Base-by-base conservation (phyloP, 768 basidiomycete species). In the Rhizopogon sp. region DNA sequence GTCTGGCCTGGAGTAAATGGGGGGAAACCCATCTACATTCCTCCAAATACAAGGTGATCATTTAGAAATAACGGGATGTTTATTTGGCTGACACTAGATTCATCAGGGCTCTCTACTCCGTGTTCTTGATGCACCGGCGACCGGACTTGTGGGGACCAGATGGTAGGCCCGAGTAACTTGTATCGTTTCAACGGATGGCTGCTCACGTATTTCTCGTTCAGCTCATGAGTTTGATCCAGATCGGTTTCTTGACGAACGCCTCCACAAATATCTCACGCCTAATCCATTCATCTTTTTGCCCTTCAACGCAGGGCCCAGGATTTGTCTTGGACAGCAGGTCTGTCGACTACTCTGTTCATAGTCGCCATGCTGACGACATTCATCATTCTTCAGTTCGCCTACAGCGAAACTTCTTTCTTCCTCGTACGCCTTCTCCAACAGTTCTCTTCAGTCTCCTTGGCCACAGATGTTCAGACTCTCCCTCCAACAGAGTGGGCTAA, bases 81-180 rank as follows among this genome's bases (percentile, higher is more conserved):
- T 3, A 1, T 42, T n/a, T 7, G 1, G 20, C 8, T 29, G 13
- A 25, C 7, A 39, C 22, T 39, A 44, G 13, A 22, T 33, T 0
- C 28, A 43, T 7, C 39, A 79, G 80, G 42, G 59, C 69, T 25
- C 55, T 66, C 0, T 86, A 82, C 60, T 75, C 78, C 7, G 74
- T 83, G 5, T 66, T 72, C 53, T 56, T 79, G 33, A 84, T 85
- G 82, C 86, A 88, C 39, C 74, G 84, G 6, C 73, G 83, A 33
- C 74, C 67, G 49, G 82, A 85, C 58, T 73, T 84, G 5, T 87
- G 85, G 85, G 85, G 85, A 0, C 82, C 83, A 1, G 84, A 86
- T 62, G 84, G 83, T 83, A 58, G 55, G 56, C 3, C 22, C 1
- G 14, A 28, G 13, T 5, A 6, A 14, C 29, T 5, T 22, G 3